Base-by-base conservation (phyloP, 768 basidiomycete species). In the Mrakia hoshinonis region DNA sequence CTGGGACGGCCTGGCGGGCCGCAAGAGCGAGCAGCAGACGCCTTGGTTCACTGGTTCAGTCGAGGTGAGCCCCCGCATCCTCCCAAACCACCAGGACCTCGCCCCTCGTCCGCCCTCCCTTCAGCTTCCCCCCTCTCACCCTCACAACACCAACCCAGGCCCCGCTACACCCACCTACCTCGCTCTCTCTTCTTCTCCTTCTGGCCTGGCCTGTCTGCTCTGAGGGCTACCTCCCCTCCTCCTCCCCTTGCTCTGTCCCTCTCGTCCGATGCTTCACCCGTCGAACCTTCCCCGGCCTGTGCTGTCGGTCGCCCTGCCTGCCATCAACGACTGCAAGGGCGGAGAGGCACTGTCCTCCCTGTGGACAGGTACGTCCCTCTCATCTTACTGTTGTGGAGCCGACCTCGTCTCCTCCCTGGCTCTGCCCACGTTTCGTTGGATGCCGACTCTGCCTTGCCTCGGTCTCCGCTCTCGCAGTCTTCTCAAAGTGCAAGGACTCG, bases 401-500 rank as follows among this genome's bases (percentile, higher is more conserved):
- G 34, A 22, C 11, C 20, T 29, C 34, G 43, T 43, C 43, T 43
- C 43, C 7, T 7, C 7, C 43, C 15, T 43, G 43, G 15, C 15
- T 43, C 43, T 60, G 31, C 34, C 36, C 1, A 36, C 58, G 43
- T 43, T 43, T 15, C 31, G 31, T 6, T 60, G 6, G 29, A 3
- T 36, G 4, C 34, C 24, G n/a, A 24, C 20, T 4, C 1, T 60
- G 18, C 58, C 20, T 18, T 20, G 5, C 20, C 24, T 24, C 49
- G 7, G 11, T 24, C 49, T 18, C 49, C 49, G 15, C 20, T 24
- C 49, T 51, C 24, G n/a, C 58, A 91, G 91, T 93, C 9, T 91
- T 93, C 76, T 86, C 89, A 65, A 90, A 90, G 78, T 91, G 88
- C 82, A 90, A 89, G 79, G 84, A 85, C 74, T 86, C 86, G 1